Percentiles rank a stretch among this genome's conserved stretches.
These are phyloP conservation scores for Isabelozyma pseudorhagii DNA, from an alignment of 805 yeast genomes.

Conservation along the genomic window DNA sequence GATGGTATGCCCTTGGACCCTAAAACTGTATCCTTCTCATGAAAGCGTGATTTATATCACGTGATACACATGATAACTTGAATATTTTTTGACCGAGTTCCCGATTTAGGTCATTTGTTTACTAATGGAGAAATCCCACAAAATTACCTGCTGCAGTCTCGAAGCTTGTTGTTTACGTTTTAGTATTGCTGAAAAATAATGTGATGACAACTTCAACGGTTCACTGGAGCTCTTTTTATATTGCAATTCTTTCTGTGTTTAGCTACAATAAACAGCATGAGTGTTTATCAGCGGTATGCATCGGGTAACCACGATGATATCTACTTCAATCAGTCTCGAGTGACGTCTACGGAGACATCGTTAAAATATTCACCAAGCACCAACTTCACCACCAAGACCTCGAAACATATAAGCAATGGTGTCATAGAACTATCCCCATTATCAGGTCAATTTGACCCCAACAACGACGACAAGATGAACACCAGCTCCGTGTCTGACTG, in stretches of 20 bases:
- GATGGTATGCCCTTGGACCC: constrained; percentile 73
- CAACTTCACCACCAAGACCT: neutral
- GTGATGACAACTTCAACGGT: neutral
- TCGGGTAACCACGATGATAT: constrained; percentile 33
- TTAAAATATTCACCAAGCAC: neutral
- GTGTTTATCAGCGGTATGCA: constrained; percentile 36
- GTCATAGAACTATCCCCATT: constrained; percentile 19
- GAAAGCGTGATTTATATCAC: neutral
- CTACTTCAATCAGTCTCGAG: constrained; percentile 4
- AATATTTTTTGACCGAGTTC: neutral
- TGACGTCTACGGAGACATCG: neutral
- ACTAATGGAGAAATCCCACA: constrained; percentile 8
- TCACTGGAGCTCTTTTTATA: neutral
- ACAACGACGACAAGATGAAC: constrained; percentile 6
- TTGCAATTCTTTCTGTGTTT: neutral
- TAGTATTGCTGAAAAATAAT: neutral
- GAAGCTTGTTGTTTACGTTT: constrained; percentile 1
- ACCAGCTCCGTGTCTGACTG: constrained; percentile 19
- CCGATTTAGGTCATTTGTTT: constrained; percentile 13
- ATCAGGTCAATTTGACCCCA: constrained; percentile 20
- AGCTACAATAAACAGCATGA: constrained; percentile 16
- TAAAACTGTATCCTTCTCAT: constrained; percentile 48
- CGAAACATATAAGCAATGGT: neutral
- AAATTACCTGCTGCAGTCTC: neutral
- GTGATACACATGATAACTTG: neutral